phyloP scores from a whole-genome alignment of 2,329 filamentous ascomycete genomes.

The Sclerotinia borealis region DNA sequence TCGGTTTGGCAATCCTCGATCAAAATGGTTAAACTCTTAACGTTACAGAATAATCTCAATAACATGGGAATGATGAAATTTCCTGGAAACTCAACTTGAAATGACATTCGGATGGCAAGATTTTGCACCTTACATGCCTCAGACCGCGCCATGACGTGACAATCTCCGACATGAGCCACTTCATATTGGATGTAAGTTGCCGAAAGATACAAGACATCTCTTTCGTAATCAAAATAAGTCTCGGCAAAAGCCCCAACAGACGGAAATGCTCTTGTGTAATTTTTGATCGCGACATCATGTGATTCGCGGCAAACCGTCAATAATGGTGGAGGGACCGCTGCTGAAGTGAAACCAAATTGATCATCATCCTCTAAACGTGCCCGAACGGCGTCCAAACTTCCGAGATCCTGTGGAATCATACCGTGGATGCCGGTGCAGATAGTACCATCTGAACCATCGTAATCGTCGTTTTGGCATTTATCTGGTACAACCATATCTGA shows the following conservation, averaged over 20 bases:
- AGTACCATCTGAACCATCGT: neutral
- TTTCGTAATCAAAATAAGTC: neutral
- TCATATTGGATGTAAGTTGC: neutral
- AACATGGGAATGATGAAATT: neutral
- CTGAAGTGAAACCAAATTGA: neutral
- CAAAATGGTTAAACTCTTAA: neutral
- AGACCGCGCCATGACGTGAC: neutral
- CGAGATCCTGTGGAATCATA: neutral
- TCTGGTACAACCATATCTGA: neutral
- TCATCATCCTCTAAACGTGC: neutral
- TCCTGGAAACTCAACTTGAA: neutral
- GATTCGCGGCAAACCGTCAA: neutral
- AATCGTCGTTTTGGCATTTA: neutral
- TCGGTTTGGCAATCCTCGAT: neutral
- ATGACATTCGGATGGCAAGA: neutral
- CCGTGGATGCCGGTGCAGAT: neutral
- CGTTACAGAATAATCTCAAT: neutral
- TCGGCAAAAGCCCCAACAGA: neutral
- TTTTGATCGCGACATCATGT: neutral
- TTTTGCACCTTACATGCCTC: neutral
- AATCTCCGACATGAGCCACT: neutral
- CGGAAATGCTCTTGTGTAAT: neutral
- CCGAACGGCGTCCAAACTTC: neutral
- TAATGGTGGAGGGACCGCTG: neutral
- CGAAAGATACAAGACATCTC: neutral